Percentiles rank a stretch among this genome's conserved stretches.
These are phyloP conservation scores for Umbelopsis sp. DNA, from an alignment of 371 early-diverging fungal genomes.

Conservation along the genomic window DNA sequence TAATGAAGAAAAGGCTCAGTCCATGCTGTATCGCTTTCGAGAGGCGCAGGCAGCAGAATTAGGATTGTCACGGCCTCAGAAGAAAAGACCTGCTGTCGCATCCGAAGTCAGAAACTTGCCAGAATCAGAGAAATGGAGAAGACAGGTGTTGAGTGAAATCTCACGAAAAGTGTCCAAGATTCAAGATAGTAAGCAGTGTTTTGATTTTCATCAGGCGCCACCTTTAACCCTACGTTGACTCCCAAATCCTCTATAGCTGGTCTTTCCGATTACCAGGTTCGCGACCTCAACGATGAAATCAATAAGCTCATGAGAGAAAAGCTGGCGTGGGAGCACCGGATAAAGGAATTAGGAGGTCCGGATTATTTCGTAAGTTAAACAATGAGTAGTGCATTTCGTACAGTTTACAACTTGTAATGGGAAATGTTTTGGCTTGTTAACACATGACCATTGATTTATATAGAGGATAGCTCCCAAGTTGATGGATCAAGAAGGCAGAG, in stretches of 20 bases:
- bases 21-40: conserved; percentile 96
- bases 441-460: not conserved
- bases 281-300: conserved; percentile 95
- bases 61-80: conserved; percentile 67
- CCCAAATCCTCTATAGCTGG: conserved; percentile 51
- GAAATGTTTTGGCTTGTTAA: not conserved
- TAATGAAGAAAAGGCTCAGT: conserved; percentile 98
- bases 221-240: too few species aligned
- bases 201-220: too few species aligned
- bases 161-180: conserved; percentile 88
- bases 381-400: not conserved
- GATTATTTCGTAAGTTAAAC: conserved; percentile 76
- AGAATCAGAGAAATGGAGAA: conserved; percentile 91
- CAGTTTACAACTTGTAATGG: not conserved
- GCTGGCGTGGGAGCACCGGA: conserved; percentile 89
- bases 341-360: conserved; percentile 93
- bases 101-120: conserved; percentile 67
- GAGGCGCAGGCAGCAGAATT: conserved; percentile 89
- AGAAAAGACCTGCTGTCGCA: conserved; percentile 79
- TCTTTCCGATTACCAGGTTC: conserved; percentile 87
- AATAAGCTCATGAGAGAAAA: conserved; percentile 93
- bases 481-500: conserved; percentile 85
- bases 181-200: conserved; percentile 74
- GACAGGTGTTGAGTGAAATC: conserved; percentile 86
- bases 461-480: conserved; percentile 58